Percentiles rank a stretch among this genome's conserved stretches.
Conservation (phyloP, 2,329 filamentous ascomycete species). For the Dendrostoma leiphaemia region DNA sequence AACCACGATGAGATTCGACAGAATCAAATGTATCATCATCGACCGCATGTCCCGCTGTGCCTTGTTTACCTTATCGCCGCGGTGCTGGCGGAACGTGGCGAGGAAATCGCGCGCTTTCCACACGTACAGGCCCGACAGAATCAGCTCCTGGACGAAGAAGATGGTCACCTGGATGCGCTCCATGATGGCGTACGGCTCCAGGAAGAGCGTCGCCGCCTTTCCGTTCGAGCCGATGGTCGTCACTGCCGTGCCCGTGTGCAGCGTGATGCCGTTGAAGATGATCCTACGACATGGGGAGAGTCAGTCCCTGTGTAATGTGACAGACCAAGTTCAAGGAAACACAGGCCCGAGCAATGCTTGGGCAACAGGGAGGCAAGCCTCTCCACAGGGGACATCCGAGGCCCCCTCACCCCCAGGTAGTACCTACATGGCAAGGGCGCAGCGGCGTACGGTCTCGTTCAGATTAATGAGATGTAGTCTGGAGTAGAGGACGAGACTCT, state of each 20-base stretch:
- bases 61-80: constrained; percentile 28
- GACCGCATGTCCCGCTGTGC: constrained; percentile 29
- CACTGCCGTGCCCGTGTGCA: constrained; percentile 53
- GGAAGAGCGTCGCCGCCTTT: constrained; percentile 30
- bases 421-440: constrained; percentile 46
- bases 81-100: constrained; percentile 36
- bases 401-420: too few relatives aligned
- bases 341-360: too few relatives aligned
- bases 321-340: too few relatives aligned
- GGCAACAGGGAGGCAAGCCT: too few relatives aligned
- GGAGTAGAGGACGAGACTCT: constrained; percentile 61
- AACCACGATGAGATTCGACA: constrained; percentile 41
- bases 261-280: constrained; percentile 48
- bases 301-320: background rate
- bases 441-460: constrained; percentile 44
- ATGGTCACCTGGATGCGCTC: constrained; percentile 56
- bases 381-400: too few relatives aligned
- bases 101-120: constrained; percentile 50
- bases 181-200: constrained; percentile 41
- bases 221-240: constrained; percentile 53
- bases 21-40: constrained; percentile 46
- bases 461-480: constrained; percentile 58
- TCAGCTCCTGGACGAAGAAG: constrained; percentile 54
- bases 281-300: constrained; percentile 35
- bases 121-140: constrained; percentile 54